Evolutionary conservation across 805 yeast species (phyloP), one percentile per base, ranked within the genome.

Genomic region (Candida maltosa): DNA sequence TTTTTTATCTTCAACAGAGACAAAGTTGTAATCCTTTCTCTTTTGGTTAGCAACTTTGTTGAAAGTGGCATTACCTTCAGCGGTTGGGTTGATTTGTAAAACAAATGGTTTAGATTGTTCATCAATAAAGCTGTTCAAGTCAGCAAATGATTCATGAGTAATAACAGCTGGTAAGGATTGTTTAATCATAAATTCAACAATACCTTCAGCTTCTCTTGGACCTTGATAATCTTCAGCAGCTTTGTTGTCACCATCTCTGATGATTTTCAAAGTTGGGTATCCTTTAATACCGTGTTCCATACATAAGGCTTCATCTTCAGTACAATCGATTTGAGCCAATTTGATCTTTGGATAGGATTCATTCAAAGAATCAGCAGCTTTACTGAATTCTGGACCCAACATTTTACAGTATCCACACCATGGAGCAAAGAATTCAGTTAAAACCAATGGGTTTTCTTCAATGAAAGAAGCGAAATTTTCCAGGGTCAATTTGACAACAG

Each of bases 321-420:
- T 82, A 74, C 96, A 87, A 60, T 87, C 94, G 46, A 87, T 68
- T 68, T 87, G 95, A 31, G 87, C 94, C 52, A 87, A 68, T 51
- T 78, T 76, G 58, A 85, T 80, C 36, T 75, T 67, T 42, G 83
- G 76, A 47, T 62, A 52, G 21, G 59, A 21, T 34, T 69, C 75
- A 31, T 69, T 70, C 54, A 85, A 70, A 14, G 53, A 48, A 47
- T 80, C 78, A 33, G 91, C 87, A 34, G 95, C 95, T 48, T 75
- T 61, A 35, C 78, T 69, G 48, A 73, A 85, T 60, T 87, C 82
- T 23, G 96, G 96, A 9, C 87, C 95, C 46, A 87, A 66, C 32
- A 75, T 75, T 70, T 89, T 87, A 74, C 97, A 89, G 68, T 89
- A 93, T 12, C 96, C 96, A 73, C 97, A 89, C 97, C 97, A 91